Conservation (phyloP, 306 rosid genomes). For the Quercus wislizeni region DNA sequence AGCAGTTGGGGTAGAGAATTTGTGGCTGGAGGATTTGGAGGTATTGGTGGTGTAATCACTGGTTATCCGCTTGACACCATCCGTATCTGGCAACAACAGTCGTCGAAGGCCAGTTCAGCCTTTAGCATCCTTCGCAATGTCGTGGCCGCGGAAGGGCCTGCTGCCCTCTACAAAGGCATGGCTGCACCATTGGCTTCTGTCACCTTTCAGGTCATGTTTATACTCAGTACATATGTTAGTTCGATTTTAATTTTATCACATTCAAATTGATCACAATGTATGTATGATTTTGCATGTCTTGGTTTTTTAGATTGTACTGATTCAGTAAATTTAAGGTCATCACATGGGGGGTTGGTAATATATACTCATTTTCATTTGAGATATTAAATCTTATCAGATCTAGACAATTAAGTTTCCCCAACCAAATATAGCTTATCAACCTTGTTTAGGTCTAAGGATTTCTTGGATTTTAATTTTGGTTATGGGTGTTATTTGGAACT, state of each 20-base stretch:
- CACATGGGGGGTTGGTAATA: not conserved
- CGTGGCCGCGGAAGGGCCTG: slow-evolving; percentile 54
- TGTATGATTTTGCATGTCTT: not conserved
- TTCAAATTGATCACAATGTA: not conserved
- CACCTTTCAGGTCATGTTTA: slow-evolving; percentile 67
- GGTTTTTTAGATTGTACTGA: not conserved
- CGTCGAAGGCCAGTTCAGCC: slow-evolving; percentile 53
- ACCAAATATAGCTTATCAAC: not conserved
- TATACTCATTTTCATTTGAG: not conserved
- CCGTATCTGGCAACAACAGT: slow-evolving; percentile 51
- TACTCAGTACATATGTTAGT: not conserved
- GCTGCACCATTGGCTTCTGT: slow-evolving; percentile 77
- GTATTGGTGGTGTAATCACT: slow-evolving; percentile 72
- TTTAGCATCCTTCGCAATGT: slow-evolving; percentile 48
- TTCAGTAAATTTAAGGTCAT: not conserved
- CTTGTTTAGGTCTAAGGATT: not conserved
- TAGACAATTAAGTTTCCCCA: not conserved
- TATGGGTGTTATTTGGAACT: not conserved
- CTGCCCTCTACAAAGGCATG: slow-evolving; percentile 85
- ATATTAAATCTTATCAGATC: slow-evolving; percentile 6
- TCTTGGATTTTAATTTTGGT: not conserved
- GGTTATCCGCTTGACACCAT: slow-evolving; percentile 90
- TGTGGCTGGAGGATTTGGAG: slow-evolving; percentile 91
- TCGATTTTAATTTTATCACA: no score
- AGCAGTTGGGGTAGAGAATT: slow-evolving; percentile 78